Evolutionary conservation across 2,329 filamentous ascomycete species (phyloP), one percentile per base, ranked within the genome.

Genomic region (Sporothrix inflata): DNA sequence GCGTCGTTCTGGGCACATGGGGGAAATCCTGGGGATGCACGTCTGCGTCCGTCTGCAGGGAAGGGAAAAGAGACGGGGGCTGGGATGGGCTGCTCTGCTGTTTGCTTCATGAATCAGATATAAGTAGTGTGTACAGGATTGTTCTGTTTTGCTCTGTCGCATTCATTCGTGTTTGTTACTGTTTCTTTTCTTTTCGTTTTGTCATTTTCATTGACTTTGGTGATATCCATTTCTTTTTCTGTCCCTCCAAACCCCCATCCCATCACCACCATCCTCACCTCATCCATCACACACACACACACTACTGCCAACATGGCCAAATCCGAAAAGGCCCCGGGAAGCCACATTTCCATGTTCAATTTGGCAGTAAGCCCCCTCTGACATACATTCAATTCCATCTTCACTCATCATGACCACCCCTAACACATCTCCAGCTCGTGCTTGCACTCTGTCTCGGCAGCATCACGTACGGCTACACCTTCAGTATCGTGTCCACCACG

Each of bases 401-500:
- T n/a, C n/a, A n/a, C n/a, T n/a, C 38, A 2, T 53, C 6, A 4
- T 51, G 34, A 21, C 27, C n/a, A 49, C 42, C 40, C 12, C 14
- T 42, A 38, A 30, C 55, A 9, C 34, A 3, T 24, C 24, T 2
- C 7, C 24, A 71, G 69, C 42, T 71, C 19, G 69, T 71, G 14
- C 42, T 53, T 4, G 69, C 69, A 6, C 69, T 71, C 42, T 61
- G 57, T 8, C 42, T 61, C 11, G 69, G 69, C 57, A 63, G 55
- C 12, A 16, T 71, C n/a, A 42, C 70, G 1, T 72, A 72, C n/a
- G 70, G 70, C 24, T 72, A 72, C 27, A 60, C 38, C n/a, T 68
- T 69, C 42, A 60, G 67, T 40, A 74, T 74, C 53, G 53, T 68
- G 6, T 70, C 66, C 3, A 74, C 70, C 1, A 70, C 71, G 8